These are phyloP conservation scores for Cryptococcus floricola DNA, from an alignment of 1,284 basidiomycete genomes.

Conservation along the genomic window DNA sequence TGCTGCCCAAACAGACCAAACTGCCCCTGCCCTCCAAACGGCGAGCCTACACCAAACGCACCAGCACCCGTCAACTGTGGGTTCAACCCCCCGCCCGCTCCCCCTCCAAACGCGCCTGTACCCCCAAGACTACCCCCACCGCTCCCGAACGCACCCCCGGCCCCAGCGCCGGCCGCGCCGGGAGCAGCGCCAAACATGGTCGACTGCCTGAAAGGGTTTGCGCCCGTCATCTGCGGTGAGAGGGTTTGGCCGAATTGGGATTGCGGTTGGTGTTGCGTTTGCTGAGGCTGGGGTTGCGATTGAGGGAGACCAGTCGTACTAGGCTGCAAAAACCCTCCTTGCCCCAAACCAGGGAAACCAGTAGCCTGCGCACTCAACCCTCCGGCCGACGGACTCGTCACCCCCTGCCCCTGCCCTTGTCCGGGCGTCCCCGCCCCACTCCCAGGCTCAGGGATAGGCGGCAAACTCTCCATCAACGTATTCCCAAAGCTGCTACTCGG, in stretches of 20 bases:
- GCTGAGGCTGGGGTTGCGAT: neutral
- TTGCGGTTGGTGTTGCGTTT: neutral
- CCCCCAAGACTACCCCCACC: neutral
- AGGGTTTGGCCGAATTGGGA: too few species aligned
- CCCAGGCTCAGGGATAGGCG: constrained; percentile 51
- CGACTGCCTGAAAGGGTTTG: constrained; percentile 41
- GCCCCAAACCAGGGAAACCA: constrained; percentile 19
- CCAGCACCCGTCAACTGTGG: constrained; percentile 11
- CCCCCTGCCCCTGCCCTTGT: neutral
- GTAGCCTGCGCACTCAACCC: constrained; percentile 12
- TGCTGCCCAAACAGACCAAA: constrained; percentile 17
- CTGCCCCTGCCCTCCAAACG: constrained; percentile 27
- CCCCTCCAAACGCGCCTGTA: neutral
- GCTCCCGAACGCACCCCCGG: neutral
- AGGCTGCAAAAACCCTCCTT: neutral
- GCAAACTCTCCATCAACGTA: constrained; percentile 69
- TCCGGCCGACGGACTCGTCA: neutral
- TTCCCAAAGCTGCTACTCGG: constrained; percentile 85
- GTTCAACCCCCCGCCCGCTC: constrained; percentile 4
- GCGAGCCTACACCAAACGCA: constrained; percentile 28
- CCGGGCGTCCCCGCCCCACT: neutral
- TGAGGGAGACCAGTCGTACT: neutral
- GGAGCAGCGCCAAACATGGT: constrained; percentile 7
- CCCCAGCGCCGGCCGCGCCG: neutral
- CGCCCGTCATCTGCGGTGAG: constrained; percentile 47